Evolutionary conservation across 176 grass and related monocot genomes (phyloP).

Genomic region (Raddia distichophylla): DNA sequence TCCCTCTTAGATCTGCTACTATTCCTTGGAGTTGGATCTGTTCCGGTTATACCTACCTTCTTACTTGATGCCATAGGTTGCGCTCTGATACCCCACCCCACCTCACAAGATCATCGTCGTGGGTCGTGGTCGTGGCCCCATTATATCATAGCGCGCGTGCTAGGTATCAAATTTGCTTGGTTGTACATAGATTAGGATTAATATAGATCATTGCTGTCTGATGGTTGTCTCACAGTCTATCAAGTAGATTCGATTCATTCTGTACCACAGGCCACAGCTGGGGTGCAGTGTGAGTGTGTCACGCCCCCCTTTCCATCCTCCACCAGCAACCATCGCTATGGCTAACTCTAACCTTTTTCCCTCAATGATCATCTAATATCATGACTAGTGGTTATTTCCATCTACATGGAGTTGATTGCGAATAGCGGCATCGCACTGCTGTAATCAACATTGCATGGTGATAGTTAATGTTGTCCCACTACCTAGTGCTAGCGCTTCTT

Average conservation of each 20-base stretch:
- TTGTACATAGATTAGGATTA: background rate
- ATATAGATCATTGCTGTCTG: background rate
- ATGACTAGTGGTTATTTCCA: background rate
- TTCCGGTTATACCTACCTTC: background rate
- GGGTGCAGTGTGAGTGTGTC: background rate
- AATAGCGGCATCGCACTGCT: background rate
- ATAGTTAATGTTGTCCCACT: background rate
- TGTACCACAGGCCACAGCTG: background rate
- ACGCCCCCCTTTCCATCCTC: background rate
- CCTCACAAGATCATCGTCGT: background rate
- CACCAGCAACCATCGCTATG: background rate
- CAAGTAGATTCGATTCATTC: background rate
- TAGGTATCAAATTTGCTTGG: background rate
- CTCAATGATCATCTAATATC: background rate
- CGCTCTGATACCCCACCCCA: background rate
- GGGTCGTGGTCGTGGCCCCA: background rate
- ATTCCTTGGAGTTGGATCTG: background rate
- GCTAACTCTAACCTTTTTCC: background rate
- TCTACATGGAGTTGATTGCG: background rate
- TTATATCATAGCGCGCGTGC: background rate
- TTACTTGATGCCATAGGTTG: background rate
- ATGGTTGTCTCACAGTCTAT: background rate
- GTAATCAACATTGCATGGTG: background rate
- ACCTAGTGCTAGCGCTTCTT: background rate
- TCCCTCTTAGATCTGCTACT: background rate